phyloP scores from a whole-genome alignment of 371 early-diverging fungal genomes.

The Catenaria anguillulae region DNA sequence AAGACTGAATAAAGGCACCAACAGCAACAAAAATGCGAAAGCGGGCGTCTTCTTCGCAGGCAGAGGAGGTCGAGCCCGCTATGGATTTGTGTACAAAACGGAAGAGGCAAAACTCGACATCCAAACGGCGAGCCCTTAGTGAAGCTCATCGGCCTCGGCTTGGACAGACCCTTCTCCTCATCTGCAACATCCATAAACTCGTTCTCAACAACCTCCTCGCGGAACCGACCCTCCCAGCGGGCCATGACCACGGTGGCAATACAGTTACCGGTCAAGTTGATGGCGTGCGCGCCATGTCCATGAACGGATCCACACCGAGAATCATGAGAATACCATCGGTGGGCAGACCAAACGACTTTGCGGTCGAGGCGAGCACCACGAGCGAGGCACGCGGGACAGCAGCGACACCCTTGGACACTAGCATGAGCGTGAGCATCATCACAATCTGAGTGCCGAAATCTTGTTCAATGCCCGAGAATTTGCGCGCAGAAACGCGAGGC shows the following conservation, averaged over 20 bases:
- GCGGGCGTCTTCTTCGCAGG: no score
- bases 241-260: constrained; percentile 55
- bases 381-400: constrained; percentile 63
- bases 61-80: no score
- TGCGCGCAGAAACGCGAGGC: constrained; percentile 51
- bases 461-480: constrained; percentile 40
- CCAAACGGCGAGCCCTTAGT: no score
- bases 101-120: no score
- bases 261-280: constrained; percentile 61
- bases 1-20: no score
- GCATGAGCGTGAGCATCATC: constrained; percentile 55
- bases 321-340: constrained; percentile 39
- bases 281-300: constrained; percentile 67
- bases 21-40: no score
- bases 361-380: constrained; percentile 43
- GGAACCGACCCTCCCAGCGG: constrained; percentile 56
- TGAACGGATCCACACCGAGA: constrained; percentile 52
- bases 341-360: no score
- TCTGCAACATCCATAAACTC: no score
- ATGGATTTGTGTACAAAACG: no score
- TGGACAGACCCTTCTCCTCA: no score
- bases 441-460: constrained; percentile 44
- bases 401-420: constrained; percentile 62
- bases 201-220: no score
- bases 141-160: no score